These are phyloP conservation scores for Tylopilus orsonianus DNA, from an alignment of 1,284 basidiomycete species.

Conservation along the genomic window DNA sequence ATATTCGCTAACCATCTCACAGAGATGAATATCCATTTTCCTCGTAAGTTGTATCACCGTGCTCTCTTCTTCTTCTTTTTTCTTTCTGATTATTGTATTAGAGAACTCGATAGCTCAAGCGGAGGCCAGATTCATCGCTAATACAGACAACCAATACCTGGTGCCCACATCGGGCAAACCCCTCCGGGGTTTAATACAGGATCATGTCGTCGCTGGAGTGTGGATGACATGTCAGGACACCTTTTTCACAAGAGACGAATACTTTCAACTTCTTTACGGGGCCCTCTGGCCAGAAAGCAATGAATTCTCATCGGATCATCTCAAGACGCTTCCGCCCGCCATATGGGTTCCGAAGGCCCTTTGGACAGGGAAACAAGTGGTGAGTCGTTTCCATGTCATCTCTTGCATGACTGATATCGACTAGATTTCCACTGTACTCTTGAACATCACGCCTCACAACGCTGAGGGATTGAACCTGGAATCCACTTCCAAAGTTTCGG, in stretches of 20 bases:
- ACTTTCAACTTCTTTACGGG: constrained; percentile 96
- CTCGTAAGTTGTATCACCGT: constrained; percentile 59
- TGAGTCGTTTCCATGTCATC: constrained; percentile 41
- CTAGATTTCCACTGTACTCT: constrained; percentile 89
- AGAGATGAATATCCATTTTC: constrained; percentile 99
- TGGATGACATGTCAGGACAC: constrained; percentile 99
- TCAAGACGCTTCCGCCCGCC: constrained; percentile 86
- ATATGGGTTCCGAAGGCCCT: constrained; percentile 89
- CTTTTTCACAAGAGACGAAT: constrained; percentile 95
- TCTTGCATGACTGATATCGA: constrained; percentile 2
- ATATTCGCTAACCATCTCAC: constrained; percentile 18
- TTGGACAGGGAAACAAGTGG: constrained; percentile 99
- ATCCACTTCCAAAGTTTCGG: constrained; percentile 86
- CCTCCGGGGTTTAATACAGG: constrained; percentile 96
- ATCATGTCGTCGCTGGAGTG: constrained; percentile 97
- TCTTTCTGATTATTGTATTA: constrained; percentile 33
- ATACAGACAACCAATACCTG: constrained; percentile 98
- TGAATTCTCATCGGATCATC: constrained; percentile 62
- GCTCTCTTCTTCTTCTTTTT: constrained; percentile 11
- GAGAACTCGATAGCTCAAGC: constrained; percentile 93
- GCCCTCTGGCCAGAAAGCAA: constrained; percentile 89
- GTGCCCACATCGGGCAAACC: constrained; percentile 98
- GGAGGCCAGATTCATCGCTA: constrained; percentile 92
- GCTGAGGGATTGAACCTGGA: constrained; percentile 85
- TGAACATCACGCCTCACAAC: constrained; percentile 86